A percentile compares a stretch with the other conserved stretches of the same genome.
phyloP scores from a whole-genome alignment of 352 stramenopile species.

The Elongisporangium undulatum region DNA sequence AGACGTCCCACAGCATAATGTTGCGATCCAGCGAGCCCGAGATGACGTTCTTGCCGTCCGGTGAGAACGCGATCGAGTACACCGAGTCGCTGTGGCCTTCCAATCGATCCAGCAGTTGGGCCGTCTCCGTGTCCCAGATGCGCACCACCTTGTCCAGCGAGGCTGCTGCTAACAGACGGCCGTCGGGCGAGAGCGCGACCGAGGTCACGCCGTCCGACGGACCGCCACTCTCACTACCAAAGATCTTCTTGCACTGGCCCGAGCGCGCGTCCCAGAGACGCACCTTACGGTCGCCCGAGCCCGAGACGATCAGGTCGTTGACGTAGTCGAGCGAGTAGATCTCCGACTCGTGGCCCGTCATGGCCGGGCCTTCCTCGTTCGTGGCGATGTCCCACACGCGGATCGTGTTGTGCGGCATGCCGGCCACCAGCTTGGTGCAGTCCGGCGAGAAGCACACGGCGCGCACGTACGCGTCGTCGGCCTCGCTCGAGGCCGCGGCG shows the following conservation, averaged over 20 bases:
- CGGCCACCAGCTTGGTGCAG: constrained; percentile 80
- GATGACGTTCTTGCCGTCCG: constrained; percentile 85
- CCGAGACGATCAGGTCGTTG: constrained; percentile 85
- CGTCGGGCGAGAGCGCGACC: constrained; percentile 74
- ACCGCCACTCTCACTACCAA: constrained; percentile 75
- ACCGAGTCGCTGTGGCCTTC: constrained; percentile 85
- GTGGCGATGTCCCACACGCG: constrained; percentile 84
- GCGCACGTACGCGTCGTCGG: constrained; percentile 78
- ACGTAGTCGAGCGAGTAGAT: constrained; percentile 88
- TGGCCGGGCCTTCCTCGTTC: constrained; percentile 77
- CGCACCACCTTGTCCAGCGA: constrained; percentile 85
- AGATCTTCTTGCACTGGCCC: constrained; percentile 82
- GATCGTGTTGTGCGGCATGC: constrained; percentile 87
- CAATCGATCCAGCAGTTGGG: constrained; percentile 74
- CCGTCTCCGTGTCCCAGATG: constrained; percentile 83
- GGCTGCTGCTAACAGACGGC: constrained; percentile 65
- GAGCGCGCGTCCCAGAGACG: constrained; percentile 80
- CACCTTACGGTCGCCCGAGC: constrained; percentile 78
- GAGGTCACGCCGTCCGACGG: constrained; percentile 80
- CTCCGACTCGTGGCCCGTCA: constrained; percentile 82
- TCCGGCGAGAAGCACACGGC: constrained; percentile 84
- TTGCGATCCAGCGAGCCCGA: constrained; percentile 81
- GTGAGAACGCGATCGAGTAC: constrained; percentile 86
- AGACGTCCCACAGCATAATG: constrained; percentile 87
- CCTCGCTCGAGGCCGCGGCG: constrained; percentile 48